Percentiles rank a stretch among this genome's conserved stretches.
Conservation (phyloP, 129 eudicot genomes). For the Pseudognaphalium luteoalbum region DNA sequence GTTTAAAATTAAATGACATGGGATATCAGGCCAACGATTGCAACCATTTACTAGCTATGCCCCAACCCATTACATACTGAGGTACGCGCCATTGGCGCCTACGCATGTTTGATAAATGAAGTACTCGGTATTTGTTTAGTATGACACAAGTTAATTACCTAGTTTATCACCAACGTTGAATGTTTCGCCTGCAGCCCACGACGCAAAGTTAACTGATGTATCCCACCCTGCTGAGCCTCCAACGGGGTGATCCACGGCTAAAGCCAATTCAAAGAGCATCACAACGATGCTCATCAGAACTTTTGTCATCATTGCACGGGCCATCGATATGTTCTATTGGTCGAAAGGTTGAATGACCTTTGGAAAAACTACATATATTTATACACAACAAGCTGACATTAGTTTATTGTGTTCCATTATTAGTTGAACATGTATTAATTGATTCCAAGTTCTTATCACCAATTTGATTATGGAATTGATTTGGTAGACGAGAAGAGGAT, state of each 20-base stretch:
- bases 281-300: conserved; percentile 38
- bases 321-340: conserved; percentile 38
- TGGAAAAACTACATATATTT: conserved; percentile 17
- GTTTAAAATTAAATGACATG: too few relatives aligned
- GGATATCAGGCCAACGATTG: background rate
- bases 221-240: conserved; percentile 75
- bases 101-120: background rate
- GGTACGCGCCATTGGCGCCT: too few relatives aligned
- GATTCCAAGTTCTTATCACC: conserved; percentile 28
- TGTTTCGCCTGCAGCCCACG: conserved; percentile 58
- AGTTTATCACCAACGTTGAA: conserved; percentile 60
- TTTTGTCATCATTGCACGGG: conserved; percentile 28
- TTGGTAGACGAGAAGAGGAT: conserved; percentile 19
- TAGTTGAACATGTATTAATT: conserved; percentile 31
- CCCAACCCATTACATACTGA: too few relatives aligned
- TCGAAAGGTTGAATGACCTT: conserved; percentile 16
- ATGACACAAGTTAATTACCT: conserved; percentile 26
- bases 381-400: conserved; percentile 14
- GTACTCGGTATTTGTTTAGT: background rate
- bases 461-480: conserved; percentile 18
- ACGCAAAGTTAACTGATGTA: conserved; percentile 37
- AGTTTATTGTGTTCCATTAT: conserved; percentile 29
- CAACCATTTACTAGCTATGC: too few relatives aligned
- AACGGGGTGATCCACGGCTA: conserved; percentile 52
- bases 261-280: conserved; percentile 35